These are phyloP conservation scores for Clavulina sp. DNA, from an alignment of 768 basidiomycete species.

Conservation along the genomic window DNA sequence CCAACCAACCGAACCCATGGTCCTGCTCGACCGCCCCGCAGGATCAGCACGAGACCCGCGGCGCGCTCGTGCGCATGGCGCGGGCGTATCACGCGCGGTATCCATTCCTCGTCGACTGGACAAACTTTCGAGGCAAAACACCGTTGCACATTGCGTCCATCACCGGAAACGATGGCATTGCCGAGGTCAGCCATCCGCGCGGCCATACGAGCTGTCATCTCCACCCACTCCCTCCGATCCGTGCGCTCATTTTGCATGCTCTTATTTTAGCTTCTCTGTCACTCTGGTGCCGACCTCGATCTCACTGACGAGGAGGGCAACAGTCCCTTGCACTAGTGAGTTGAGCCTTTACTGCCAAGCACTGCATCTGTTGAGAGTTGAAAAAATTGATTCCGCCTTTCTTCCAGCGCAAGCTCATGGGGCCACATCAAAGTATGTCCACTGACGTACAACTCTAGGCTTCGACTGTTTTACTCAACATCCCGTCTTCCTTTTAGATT, in stretches of 20 bases:
- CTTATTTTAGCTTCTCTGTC: conserved; percentile 59
- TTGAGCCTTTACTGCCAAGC: conserved; percentile 7
- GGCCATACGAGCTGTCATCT: not conserved
- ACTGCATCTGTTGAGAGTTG: not conserved
- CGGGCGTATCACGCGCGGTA: conserved; percentile 74
- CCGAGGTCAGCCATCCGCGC: conserved; percentile 21
- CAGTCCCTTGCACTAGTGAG: conserved; percentile 84
- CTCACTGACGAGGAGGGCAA: conserved; percentile 84
- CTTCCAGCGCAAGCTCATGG: conserved; percentile 66
- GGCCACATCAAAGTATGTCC: conserved; percentile 56
- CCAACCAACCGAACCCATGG: conserved; percentile 28
- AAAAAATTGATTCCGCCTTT: conserved; percentile 4
- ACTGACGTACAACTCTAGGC: conserved; percentile 5
- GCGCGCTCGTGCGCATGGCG: conserved; percentile 72
- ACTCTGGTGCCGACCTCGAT: conserved; percentile 79
- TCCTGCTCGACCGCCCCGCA: conserved; percentile 32
- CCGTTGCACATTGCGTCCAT: conserved; percentile 76
- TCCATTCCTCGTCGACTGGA: conserved; percentile 80
- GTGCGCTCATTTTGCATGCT: not conserved
- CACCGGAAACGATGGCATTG: conserved; percentile 80
- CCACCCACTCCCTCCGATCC: too few species aligned
- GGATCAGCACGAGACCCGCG: conserved; percentile 47
- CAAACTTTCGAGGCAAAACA: conserved; percentile 77
- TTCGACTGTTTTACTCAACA: conserved; percentile 10
- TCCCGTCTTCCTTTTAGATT: conserved; percentile 26